A percentile compares a stretch with the other conserved stretches of the same genome.
Evolutionary conservation across 1,284 basidiomycete genomes (phyloP).

Genomic region (Coniferiporia sulphurascens): DNA sequence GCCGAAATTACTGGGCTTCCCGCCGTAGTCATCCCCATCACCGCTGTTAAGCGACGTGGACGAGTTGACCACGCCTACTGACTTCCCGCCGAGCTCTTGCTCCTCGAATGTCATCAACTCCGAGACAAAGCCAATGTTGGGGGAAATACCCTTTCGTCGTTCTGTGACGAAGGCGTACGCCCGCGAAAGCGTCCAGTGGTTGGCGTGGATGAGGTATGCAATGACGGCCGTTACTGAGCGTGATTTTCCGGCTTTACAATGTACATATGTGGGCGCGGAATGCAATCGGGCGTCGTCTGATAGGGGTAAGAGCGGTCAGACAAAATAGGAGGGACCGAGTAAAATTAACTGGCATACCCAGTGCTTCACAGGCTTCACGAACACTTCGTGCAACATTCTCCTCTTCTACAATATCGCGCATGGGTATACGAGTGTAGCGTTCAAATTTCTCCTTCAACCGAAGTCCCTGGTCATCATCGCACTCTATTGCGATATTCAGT

Average conservation of each 20-base stretch:
- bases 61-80: constrained; percentile 63
- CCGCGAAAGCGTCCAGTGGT: constrained; percentile 89
- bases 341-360: constrained; percentile 54
- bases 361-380: constrained; percentile 77
- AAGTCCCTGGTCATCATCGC: constrained; percentile 78
- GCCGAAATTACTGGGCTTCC: constrained; percentile 21
- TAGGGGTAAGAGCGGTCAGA: background rate
- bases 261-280: constrained; percentile 87
- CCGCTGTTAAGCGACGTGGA: constrained; percentile 28
- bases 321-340: background rate
- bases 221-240: constrained; percentile 96
- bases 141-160: constrained; percentile 88
- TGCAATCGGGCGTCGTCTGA: constrained; percentile 90
- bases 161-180: constrained; percentile 91
- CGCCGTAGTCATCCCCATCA: constrained; percentile 25
- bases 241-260: constrained; percentile 95
- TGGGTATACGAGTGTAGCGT: constrained; percentile 80
- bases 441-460: constrained; percentile 66
- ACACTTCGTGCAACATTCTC: constrained; percentile 83
- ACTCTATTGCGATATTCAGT: constrained; percentile 89
- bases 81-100: constrained; percentile 79
- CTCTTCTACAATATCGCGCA: constrained; percentile 95
- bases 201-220: constrained; percentile 94
- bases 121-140: constrained; percentile 96
- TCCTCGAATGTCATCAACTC: constrained; percentile 97